phyloP scores from a whole-genome alignment of 2,329 filamentous ascomycete species.

The Pseudonectria buxi region DNA sequence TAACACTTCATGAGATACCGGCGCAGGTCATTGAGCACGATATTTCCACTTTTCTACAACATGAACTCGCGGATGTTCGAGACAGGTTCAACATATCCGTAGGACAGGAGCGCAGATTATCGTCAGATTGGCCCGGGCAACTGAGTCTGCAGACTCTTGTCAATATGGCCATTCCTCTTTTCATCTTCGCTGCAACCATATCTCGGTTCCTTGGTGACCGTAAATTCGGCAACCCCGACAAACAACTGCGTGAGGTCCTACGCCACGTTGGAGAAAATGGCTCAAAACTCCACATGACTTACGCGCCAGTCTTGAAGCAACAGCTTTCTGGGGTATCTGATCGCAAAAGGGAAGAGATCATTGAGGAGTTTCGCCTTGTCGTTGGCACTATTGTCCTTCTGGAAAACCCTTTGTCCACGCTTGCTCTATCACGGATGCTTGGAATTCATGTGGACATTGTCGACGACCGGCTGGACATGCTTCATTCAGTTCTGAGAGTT shows the following conservation, averaged over 20 bases:
- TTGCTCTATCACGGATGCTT: conserved; percentile 18
- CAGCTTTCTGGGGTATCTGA: background rate
- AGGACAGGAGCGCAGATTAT: background rate
- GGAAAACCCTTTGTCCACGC: conserved; percentile 17
- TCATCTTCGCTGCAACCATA: conserved; percentile 30
- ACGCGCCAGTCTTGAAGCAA: conserved; percentile 10
- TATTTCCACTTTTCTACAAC: conserved; percentile 26
- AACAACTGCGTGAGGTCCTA: conserved; percentile 20
- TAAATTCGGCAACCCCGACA: conserved; percentile 11
- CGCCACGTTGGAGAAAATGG: conserved; percentile 2
- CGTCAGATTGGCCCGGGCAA: conserved; percentile 6
- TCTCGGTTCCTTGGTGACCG: conserved; percentile 23
- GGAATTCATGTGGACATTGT: conserved; percentile 9
- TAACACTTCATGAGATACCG: conserved; percentile 31
- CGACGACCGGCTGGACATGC: too few relatives aligned
- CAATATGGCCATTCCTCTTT: conserved; percentile 25
- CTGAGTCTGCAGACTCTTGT: conserved; percentile 8
- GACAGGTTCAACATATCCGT: conserved; percentile 13
- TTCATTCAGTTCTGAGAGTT: too few relatives aligned
- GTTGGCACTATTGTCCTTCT: conserved; percentile 21
- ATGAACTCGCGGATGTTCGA: conserved; percentile 25
- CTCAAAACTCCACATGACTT: conserved; percentile 13
- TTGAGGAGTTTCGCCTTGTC: conserved; percentile 15
- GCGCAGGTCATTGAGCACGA: conserved; percentile 27
- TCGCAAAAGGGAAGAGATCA: conserved; percentile 1